Conservation (phyloP, 1,139 yeast genomes). For the Ashbya aceris region DNA sequence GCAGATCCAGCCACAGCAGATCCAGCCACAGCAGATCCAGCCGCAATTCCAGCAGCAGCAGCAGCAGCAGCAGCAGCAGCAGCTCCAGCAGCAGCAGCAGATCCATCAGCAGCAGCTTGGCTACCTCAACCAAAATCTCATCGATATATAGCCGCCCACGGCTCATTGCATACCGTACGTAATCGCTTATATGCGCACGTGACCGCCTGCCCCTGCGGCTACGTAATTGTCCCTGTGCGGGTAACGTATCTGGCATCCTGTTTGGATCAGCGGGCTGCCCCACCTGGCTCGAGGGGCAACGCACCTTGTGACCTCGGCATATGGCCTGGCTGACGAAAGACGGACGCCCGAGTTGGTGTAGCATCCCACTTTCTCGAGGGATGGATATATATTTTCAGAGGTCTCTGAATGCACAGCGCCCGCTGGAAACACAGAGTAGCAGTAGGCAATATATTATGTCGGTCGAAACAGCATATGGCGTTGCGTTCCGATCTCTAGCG, state of each 20-base stretch:
- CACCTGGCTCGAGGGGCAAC: no score
- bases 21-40: constrained; percentile 19
- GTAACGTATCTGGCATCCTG: background rate
- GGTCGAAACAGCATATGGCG: constrained; percentile 29
- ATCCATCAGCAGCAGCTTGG: constrained; percentile 20
- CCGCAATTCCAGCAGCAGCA: constrained; percentile 8
- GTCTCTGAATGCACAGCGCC: no score
- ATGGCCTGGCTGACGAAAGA: no score
- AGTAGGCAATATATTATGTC: constrained; percentile 10
- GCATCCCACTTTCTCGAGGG: no score
- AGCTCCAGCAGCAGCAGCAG: constrained; percentile 13
- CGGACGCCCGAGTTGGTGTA: no score
- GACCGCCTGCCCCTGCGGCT: no score
- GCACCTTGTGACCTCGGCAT: no score
- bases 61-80: constrained; percentile 10
- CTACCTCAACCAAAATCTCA: constrained; percentile 18
- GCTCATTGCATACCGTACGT: no score
- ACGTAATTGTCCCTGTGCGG: background rate
- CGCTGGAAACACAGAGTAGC: no score
- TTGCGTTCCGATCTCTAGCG: constrained; percentile 51
- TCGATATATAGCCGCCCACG: constrained; percentile 15
- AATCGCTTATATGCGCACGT: no score
- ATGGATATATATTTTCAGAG: no score
- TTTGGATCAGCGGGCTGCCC: background rate
- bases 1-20: constrained; percentile 25